Conservation (phyloP, 441 rosid species). For the Macaranga tanarius region DNA sequence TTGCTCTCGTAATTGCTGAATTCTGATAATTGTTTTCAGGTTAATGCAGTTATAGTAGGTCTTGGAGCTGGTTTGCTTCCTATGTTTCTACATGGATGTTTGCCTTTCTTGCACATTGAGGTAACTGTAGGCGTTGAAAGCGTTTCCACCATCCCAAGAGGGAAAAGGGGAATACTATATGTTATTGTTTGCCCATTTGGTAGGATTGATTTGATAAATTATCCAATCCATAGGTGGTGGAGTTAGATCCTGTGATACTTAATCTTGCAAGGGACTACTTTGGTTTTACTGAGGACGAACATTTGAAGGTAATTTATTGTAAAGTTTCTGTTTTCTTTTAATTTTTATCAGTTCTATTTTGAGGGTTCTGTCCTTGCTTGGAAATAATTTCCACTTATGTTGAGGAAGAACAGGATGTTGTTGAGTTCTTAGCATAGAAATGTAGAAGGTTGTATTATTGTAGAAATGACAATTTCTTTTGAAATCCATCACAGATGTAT, state of each 20-base stretch:
- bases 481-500: background rate
- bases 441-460: background rate
- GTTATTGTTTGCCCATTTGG: constrained; percentile 16
- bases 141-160: background rate
- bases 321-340: constrained; percentile 4
- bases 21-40: constrained; percentile 42
- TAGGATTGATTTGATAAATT: constrained; percentile 25
- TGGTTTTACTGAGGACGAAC: constrained; percentile 55
- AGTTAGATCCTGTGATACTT: constrained; percentile 69
- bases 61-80: constrained; percentile 98
- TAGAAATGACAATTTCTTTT: background rate
- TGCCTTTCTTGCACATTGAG: constrained; percentile 65
- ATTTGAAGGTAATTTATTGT: constrained; percentile 56
- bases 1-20: constrained; percentile 5
- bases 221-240: constrained; percentile 61
- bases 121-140: constrained; percentile 35
- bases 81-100: constrained; percentile 78
- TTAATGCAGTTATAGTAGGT: constrained; percentile 75
- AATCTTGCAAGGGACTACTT: constrained; percentile 68
- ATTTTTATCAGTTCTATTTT: constrained; percentile 1
- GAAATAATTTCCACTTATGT: background rate
- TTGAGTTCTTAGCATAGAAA: background rate
- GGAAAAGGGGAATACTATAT: background rate
- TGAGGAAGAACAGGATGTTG: background rate
- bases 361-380: background rate